Base-by-base conservation (phyloP, 805 yeast species). In the Yarrowia porcina region DNA sequence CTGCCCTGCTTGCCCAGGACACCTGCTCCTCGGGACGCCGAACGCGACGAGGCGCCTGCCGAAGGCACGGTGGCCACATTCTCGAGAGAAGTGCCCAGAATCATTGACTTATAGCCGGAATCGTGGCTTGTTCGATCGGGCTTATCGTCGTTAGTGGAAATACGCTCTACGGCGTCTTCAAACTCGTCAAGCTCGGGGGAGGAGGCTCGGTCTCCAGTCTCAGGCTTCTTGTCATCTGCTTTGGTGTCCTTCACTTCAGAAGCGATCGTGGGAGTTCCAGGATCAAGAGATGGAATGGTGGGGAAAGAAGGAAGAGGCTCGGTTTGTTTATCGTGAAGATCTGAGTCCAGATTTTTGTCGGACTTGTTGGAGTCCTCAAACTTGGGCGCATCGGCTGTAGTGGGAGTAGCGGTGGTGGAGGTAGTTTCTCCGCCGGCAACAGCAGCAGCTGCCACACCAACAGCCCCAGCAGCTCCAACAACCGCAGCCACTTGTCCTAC, bases 61-160 rank as follows among this genome's bases (percentile, higher is more conserved):
- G 52, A 49, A 2, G 56, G 56, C 9, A 28, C 21, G 39, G 10
- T 49, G 21, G 56, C 56, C 30, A 49, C 56, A 9, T 49, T 49
- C 11, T 64, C 33, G 61, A 50, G 64, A 64, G 66, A n/a, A 65
- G 69, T 17, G 49, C 69, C 52, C 49, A 54, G 60, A 62, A 63
- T n/a, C 70, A 63, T 64, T 23, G 56, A 49, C 56, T 49, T 49
- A 39, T 49, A 49, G 38, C 56, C 56, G 15, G 56, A 49, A 12
- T 49, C 41, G 28, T 49, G 57, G 30, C 41, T 33, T 2, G 32
- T 17, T 15, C 41, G 57, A n/a, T 49, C 41, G 21, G 52, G 27
- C 17, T 45, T 45, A 13, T 45, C 36, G 52, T 45, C 56, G 39
- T 49, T 32, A 15, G 56, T 36, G 12, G 59, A 8, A 21, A 52